Evolutionary conservation across 2,329 filamentous ascomycete species (phyloP).

Genomic region (Penicillium expansum): DNA sequence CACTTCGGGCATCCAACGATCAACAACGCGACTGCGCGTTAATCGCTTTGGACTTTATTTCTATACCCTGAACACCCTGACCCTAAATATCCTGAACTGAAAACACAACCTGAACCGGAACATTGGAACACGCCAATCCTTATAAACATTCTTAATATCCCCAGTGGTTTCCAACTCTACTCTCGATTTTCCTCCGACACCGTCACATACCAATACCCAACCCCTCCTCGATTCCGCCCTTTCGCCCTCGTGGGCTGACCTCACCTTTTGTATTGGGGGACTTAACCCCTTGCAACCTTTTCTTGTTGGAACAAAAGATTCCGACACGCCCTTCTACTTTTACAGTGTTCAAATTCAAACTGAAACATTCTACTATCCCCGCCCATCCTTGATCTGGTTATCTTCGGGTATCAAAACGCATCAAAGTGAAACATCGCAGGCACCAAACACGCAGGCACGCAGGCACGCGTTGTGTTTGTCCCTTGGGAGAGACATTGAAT

Average conservation of each 20-base stretch:
- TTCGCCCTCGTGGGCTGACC: slow-evolving; percentile 20
- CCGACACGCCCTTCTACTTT: background rate
- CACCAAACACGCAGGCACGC: background rate
- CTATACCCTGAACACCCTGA: background rate
- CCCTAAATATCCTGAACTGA: background rate
- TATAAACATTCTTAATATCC: background rate
- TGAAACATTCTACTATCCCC: slow-evolving; percentile 14
- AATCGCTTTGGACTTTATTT: slow-evolving; percentile 5
- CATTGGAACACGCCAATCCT: background rate
- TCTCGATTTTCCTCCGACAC: background rate
- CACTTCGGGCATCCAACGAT: slow-evolving; percentile 7
- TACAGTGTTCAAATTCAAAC: background rate
- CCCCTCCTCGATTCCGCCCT: slow-evolving; percentile 13
- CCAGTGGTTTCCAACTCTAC: background rate
- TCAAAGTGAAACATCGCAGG: background rate
- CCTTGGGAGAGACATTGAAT: slow-evolving; percentile 4
- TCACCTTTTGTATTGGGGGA: slow-evolving; percentile 17
- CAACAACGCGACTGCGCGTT: slow-evolving; percentile 15
- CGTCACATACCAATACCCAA: background rate
- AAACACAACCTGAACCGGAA: background rate
- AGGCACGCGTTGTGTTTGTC: background rate
- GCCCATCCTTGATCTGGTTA: background rate
- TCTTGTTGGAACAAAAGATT: background rate
- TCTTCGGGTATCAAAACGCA: background rate
- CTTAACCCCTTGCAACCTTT: slow-evolving; percentile 20